A percentile compares a stretch with the other conserved stretches of the same genome.
Conservation (phyloP, 1,284 basidiomycete genomes). For the Apiotrichum laibachii region DNA sequence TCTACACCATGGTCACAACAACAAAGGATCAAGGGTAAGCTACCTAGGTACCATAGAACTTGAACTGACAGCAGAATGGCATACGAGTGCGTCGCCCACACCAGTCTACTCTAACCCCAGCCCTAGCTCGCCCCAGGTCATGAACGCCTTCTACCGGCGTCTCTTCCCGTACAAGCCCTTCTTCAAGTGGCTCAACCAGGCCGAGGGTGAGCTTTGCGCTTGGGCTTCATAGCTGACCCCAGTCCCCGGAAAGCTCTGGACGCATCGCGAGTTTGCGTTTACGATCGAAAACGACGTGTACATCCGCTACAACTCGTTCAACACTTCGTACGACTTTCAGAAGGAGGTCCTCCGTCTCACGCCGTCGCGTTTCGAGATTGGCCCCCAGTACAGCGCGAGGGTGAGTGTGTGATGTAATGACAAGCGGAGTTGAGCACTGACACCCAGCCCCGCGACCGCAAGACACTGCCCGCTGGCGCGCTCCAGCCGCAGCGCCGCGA, state of each 20-base stretch:
- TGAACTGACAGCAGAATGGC: conserved; percentile 15
- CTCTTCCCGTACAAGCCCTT: conserved; percentile 93
- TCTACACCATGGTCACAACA: conserved; percentile 12
- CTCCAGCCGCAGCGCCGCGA: conserved; percentile 82
- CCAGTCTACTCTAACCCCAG: conserved; percentile 23
- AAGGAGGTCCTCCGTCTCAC: conserved; percentile 78
- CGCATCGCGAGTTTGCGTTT: conserved; percentile 95
- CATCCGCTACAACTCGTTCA: conserved; percentile 91
- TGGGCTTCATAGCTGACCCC: conserved; percentile 1
- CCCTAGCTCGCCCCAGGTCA: conserved; percentile 61
- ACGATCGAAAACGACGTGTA: conserved; percentile 89
- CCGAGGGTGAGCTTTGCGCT: conserved; percentile 55
- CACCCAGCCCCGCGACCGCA: conserved; percentile 79
- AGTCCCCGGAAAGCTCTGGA: conserved; percentile 66
- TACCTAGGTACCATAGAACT: not conserved
- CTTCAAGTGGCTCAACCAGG: conserved; percentile 93
- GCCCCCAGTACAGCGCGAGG: conserved; percentile 84
- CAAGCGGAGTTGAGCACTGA: too few species aligned
- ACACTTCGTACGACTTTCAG: conserved; percentile 81
- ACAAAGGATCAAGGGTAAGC: conserved; percentile 14
- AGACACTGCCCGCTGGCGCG: conserved; percentile 71
- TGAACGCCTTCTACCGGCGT: conserved; percentile 86
- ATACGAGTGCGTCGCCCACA: conserved; percentile 12
- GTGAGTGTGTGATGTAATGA: conserved; percentile 56
- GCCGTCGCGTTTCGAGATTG: conserved; percentile 94